Conservation (phyloP, 345 rosid genomes). For the Arabis alpina region DNA sequence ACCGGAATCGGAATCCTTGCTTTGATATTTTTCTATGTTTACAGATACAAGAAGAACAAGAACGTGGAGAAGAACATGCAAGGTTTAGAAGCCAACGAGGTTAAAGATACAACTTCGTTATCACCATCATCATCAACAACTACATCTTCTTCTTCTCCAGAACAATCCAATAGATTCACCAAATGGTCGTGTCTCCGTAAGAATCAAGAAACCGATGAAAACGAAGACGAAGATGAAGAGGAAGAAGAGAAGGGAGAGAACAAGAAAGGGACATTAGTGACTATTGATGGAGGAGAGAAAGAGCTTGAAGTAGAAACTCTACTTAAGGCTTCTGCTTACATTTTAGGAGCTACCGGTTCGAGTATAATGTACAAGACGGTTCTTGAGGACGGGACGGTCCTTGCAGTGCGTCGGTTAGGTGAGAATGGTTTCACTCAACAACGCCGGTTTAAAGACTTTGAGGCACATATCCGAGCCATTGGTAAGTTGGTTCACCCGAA, state of each 20-base stretch:
- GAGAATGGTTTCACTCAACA: slow-evolving; percentile 72
- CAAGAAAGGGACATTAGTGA: slow-evolving; percentile 73
- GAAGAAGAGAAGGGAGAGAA: slow-evolving; percentile 46
- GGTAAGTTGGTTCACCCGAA: slow-evolving; percentile 88
- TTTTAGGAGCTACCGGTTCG: slow-evolving; percentile 89
- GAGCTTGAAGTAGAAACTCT: slow-evolving; percentile 76
- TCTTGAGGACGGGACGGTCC: slow-evolving; percentile 77
- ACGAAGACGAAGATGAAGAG: slow-evolving; percentile 46
- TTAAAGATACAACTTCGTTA: slow-evolving; percentile 47
- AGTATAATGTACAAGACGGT: slow-evolving; percentile 94
- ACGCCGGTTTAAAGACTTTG: slow-evolving; percentile 86
- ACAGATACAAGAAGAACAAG: slow-evolving; percentile 43
- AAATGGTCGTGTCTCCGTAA: slow-evolving; percentile 86
- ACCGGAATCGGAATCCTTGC: slow-evolving; percentile 49
- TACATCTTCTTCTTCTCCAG: slow-evolving; percentile 60
- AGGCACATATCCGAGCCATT: slow-evolving; percentile 74
- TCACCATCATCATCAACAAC: slow-evolving; percentile 47
- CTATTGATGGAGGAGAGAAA: slow-evolving; percentile 69
- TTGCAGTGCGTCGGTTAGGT: slow-evolving; percentile 90
- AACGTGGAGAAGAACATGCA: slow-evolving; percentile 41
- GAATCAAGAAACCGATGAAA: slow-evolving; percentile 52
- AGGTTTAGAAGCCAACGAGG: slow-evolving; percentile 50
- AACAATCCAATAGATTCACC: slow-evolving; percentile 65
- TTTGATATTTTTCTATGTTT: slow-evolving; percentile 42
- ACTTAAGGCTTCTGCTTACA: slow-evolving; percentile 85